phyloP scores from a whole-genome alignment of 768 basidiomycete genomes.

The Boletus sensibilis region DNA sequence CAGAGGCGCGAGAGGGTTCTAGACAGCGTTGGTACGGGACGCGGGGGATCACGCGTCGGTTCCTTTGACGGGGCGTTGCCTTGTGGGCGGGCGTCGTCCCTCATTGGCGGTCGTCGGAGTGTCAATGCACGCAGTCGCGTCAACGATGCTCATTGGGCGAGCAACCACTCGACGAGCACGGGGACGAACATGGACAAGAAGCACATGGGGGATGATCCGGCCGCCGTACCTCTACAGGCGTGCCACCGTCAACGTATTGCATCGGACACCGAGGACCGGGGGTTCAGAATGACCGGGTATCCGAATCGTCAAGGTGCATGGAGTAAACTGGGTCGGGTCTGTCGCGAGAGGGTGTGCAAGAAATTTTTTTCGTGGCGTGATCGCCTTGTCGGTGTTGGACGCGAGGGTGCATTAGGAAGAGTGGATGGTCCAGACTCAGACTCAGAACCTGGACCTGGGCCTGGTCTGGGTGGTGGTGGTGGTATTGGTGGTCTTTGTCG shows the following conservation, averaged over 20 bases:
- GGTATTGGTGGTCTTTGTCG: background rate
- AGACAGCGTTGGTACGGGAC: background rate
- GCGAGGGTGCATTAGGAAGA: background rate
- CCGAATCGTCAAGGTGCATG: background rate
- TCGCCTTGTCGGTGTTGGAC: background rate
- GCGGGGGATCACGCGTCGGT: background rate
- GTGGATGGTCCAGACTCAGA: background rate
- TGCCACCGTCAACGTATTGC: background rate
- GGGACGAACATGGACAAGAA: background rate
- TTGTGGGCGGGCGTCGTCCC: background rate
- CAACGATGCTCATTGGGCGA: background rate
- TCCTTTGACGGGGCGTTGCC: background rate
- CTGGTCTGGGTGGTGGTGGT: background rate
- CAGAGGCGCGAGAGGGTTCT: background rate
- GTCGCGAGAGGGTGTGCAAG: slow-evolving; percentile 5
- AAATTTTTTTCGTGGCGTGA: slow-evolving; percentile 12
- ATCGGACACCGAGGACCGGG: background rate
- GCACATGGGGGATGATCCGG: slow-evolving; percentile 15
- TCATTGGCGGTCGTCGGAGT: background rate
- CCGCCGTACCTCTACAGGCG: slow-evolving; percentile 5
- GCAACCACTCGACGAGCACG: background rate
- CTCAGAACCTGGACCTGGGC: background rate
- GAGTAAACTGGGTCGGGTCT: background rate
- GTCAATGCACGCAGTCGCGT: background rate
- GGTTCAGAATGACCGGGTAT: background rate